A percentile compares a stretch with the other conserved stretches of the same genome.
phyloP scores from a whole-genome alignment of 768 basidiomycete species.

The Exidia glandulosa region DNA sequence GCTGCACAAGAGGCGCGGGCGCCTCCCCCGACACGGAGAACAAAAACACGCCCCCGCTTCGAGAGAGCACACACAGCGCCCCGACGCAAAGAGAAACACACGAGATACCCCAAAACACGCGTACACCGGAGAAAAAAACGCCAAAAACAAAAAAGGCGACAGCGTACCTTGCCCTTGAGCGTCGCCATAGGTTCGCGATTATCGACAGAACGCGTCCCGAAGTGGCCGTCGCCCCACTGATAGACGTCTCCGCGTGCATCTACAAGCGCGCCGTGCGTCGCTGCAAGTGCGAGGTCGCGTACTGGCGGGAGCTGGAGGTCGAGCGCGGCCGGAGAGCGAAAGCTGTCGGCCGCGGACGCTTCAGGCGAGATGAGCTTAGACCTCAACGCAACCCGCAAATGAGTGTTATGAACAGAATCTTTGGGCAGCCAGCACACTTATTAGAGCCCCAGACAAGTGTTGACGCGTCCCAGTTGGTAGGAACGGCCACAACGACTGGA shows the following conservation, averaged over 20 bases:
- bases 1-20: constrained; percentile 36
- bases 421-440: constrained; percentile 29
- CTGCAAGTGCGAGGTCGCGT: constrained; percentile 60
- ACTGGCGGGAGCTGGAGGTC: constrained; percentile 63
- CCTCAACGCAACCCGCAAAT: constrained; percentile 21
- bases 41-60: constrained; percentile 63
- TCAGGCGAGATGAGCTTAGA: constrained; percentile 35
- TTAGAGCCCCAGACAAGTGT: constrained; percentile 69
- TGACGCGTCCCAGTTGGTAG: background rate
- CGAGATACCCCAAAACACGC: constrained; percentile 46
- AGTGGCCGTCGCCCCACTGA: constrained; percentile 70
- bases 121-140: background rate
- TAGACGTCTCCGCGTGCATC: constrained; percentile 74
- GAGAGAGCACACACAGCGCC: constrained; percentile 69
- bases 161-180: constrained; percentile 50
- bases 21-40: constrained; percentile 38
- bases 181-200: constrained; percentile 36
- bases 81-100: constrained; percentile 27
- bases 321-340: constrained; percentile 38
- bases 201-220: constrained; percentile 21
- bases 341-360: constrained; percentile 23
- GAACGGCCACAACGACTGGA: background rate
- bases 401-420: background rate
- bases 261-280: constrained; percentile 55
- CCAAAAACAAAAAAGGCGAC: background rate